Conservation (phyloP, 2,329 filamentous ascomycete genomes). For the Alternaria consortialis region DNA sequence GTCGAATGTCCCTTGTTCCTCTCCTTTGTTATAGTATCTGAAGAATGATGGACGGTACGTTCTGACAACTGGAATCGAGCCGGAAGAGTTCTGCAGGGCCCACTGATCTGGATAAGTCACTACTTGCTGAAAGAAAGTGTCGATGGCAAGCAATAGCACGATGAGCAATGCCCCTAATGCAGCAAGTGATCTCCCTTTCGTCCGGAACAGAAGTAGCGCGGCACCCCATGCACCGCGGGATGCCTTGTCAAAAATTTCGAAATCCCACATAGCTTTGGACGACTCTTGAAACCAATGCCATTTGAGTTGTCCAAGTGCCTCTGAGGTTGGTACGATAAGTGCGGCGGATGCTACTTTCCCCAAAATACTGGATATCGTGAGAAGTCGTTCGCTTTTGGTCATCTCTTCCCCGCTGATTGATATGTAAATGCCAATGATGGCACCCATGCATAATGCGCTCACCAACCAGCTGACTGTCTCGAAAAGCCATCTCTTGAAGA, state of each 20-base stretch:
- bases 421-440: constrained; percentile 14
- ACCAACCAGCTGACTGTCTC: constrained; percentile 30
- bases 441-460: constrained; percentile 25
- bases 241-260: constrained; percentile 44
- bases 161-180: constrained; percentile 16
- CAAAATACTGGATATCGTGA: constrained; percentile 21
- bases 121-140: constrained; percentile 45
- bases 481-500: constrained; percentile 38
- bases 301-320: constrained; percentile 40
- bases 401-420: neutral
- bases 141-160: constrained; percentile 18
- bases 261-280: constrained; percentile 37
- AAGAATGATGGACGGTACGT: neutral
- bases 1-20: neutral
- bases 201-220: constrained; percentile 20
- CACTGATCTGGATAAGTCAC: constrained; percentile 33
- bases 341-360: constrained; percentile 31
- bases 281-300: constrained; percentile 36
- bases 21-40: neutral
- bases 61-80: neutral
- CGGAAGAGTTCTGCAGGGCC: neutral
- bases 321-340: constrained; percentile 32
- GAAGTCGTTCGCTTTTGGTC: neutral
- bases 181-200: constrained; percentile 24
- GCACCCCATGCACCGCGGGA: constrained; percentile 26